Percentiles rank a stretch among this genome's conserved stretches.
These are phyloP conservation scores for Solanum ossicruentum DNA, from an alignment of 257 asterid species.

Conservation along the genomic window DNA sequence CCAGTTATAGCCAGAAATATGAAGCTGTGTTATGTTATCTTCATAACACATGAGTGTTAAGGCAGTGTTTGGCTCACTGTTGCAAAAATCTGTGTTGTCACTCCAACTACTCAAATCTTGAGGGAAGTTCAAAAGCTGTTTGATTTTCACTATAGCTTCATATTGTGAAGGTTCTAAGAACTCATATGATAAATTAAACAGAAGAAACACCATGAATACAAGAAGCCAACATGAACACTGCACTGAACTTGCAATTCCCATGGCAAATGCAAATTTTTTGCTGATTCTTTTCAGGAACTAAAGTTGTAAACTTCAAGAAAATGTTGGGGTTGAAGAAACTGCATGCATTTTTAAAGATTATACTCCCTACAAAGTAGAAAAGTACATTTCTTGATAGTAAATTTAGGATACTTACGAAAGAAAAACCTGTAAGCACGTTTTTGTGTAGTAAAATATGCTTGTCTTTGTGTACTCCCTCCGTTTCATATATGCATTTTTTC, in stretches of 20 bases:
- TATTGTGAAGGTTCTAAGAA: constrained; percentile 37
- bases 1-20: constrained; percentile 34
- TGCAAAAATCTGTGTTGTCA: constrained; percentile 52
- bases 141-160: constrained; percentile 36
- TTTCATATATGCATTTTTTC: too few species aligned
- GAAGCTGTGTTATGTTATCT: constrained; percentile 68
- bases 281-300: not conserved
- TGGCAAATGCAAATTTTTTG: not conserved
- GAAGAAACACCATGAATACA: constrained; percentile 12
- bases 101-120: constrained; percentile 31
- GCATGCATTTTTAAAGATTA: not conserved
- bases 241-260: not conserved
- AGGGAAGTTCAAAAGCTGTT: constrained; percentile 57
- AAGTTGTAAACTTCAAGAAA: not conserved
- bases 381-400: not conserved
- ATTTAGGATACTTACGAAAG: not conserved
- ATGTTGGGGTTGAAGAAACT: not conserved
- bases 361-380: not conserved
- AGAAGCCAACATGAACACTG: not conserved
- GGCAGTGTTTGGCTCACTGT: constrained; percentile 31
- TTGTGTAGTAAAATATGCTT: not conserved
- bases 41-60: constrained; percentile 65
- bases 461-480: not conserved
- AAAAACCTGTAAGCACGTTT: not conserved
- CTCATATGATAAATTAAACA: constrained; percentile 31